Evolutionary conservation across 768 basidiomycete species (phyloP), one percentile per base, ranked within the genome.

Genomic region (Agaricus blazei): DNA sequence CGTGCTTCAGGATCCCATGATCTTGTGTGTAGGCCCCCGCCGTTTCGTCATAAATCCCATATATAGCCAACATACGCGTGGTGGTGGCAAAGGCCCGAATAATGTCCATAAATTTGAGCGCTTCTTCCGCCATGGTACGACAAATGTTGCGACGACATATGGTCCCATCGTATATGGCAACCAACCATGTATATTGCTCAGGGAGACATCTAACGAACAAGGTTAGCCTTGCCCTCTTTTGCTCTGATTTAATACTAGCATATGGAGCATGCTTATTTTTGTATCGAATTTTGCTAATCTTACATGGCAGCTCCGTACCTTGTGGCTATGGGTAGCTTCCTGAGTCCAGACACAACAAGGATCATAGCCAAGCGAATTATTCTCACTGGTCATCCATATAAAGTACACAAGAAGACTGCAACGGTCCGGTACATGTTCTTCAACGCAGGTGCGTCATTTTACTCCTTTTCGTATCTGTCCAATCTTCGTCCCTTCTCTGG

Each of bases 351-450:
- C 69, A 91, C 96, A 36, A 93, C 91, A 1, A 84, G 96, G 24
- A 79, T 98, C 66, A 80, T 94, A 57, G 86, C 93, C 44, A 99
- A 99, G 70, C 86, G 96, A n/a, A 82, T 96, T 69, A 80, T 98
- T 59, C 77, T 99, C 43, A 94, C 96, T 2, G 96, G 96, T 0
- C 94, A 97, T 70, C 96, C 96, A 1, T 90, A 93, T 83, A 95
- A 94, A 65, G 86, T 98, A 1, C 95, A 98, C 78, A 93, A 93
- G 67, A 94, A 93, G 76, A 93, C 92, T 4, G 96, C 95, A 2
- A 98, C 96, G 5, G 86, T 99, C 62, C 87, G 96, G 53, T 98
- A 98, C 75, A 91, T 99, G 92, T 98, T 98, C 75, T 98, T 99
- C 80, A 88, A 95, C 69, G 63, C 85, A 40, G 88, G 88, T 89